Conservation (phyloP, 1,284 basidiomycete species). For the Moesziomyces parantarcticus region DNA sequence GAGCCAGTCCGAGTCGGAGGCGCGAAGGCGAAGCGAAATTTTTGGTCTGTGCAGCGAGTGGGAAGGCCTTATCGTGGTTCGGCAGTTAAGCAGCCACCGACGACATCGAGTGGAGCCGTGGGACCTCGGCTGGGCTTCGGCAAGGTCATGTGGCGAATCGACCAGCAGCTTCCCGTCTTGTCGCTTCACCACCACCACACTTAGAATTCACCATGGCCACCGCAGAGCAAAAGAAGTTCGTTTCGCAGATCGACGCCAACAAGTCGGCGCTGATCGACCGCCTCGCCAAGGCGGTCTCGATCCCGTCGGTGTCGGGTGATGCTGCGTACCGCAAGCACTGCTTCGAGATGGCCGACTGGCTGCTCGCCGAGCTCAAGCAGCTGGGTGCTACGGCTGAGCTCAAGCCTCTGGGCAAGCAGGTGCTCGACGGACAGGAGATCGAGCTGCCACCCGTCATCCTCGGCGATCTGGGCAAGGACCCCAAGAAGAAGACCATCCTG, state of each 20-base stretch:
- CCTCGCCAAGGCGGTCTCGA: slow-evolving; percentile 64
- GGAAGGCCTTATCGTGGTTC: neutral
- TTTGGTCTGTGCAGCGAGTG: slow-evolving; percentile 12
- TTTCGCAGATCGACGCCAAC: slow-evolving; percentile 64
- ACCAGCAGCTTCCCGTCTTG: neutral
- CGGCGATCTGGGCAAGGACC: slow-evolving; percentile 78
- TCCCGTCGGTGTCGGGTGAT: slow-evolving; percentile 66
- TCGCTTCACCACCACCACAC: neutral
- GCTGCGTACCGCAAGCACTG: slow-evolving; percentile 64
- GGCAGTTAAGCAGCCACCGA: neutral
- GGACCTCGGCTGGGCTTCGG: neutral
- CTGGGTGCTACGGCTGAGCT: slow-evolving; percentile 61
- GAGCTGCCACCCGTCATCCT: slow-evolving; percentile 88
- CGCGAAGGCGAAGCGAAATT: neutral
- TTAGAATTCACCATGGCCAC: slow-evolving; percentile 34
- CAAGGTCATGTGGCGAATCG: slow-evolving; percentile 17
- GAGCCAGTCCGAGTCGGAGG: neutral
- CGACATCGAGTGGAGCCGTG: neutral
- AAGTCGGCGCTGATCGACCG: slow-evolving; percentile 57
- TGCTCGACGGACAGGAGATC: slow-evolving; percentile 80
- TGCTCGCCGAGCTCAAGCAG: slow-evolving; percentile 57
- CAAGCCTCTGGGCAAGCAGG: slow-evolving; percentile 76
- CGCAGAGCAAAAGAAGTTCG: slow-evolving; percentile 54
- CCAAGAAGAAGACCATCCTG: slow-evolving; percentile 85
- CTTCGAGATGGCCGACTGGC: slow-evolving; percentile 65